Evolutionary conservation across 495 filamentous ascomycete genomes (phyloP), one percentile per base, ranked within the genome.

Genomic region (Aspergillus campestris): DNA sequence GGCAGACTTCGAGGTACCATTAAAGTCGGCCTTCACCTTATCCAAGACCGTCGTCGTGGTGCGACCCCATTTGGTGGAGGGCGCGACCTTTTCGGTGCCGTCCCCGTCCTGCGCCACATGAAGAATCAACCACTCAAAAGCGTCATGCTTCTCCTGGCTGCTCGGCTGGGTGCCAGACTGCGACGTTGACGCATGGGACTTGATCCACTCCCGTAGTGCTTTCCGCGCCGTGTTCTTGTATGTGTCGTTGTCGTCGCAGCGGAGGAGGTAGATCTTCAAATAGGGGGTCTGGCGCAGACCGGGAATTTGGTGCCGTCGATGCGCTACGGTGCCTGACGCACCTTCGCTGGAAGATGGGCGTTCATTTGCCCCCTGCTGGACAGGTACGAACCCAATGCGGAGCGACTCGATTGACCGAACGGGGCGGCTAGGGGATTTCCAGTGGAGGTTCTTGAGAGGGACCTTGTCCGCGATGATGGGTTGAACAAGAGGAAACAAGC

Each of bases 101-200:
- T 69, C 65, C 9, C 65, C 63, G 14, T 73, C 66, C 38, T 92
- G 75, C 11, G 94, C 81, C 42, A 98, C 82, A 60, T 97, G 92
- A 8, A 98, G 54, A 44, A 98, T 89, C 12, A 98, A 72, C 91
- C 91, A 98, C 58, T 98, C 94, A 57, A 86, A 95, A 4, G 94
- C 94, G 69, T 97, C 94, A 60, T 98, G 92, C 31, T 84, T 77
- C 72, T 95, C 79, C 53, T 82, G 82, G 30, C 75, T 72, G 11
- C 62, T 66, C 7, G 70, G 59, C 2, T 71, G 55, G 12, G 59
- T 58, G 34, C 57, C 67, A 32, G 67, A 67, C 15, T 64, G 65
- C 9, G 66, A 56, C n/a, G 62, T 51, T 12, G 71, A 67, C 0
- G 86, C 83, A 50, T 94, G 79, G 7, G 75, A 66, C 58, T 88